Evolutionary conservation across 257 asterid genomes (phyloP), one percentile per base, ranked within the genome.

Genomic region (Apocynum venetum): DNA sequence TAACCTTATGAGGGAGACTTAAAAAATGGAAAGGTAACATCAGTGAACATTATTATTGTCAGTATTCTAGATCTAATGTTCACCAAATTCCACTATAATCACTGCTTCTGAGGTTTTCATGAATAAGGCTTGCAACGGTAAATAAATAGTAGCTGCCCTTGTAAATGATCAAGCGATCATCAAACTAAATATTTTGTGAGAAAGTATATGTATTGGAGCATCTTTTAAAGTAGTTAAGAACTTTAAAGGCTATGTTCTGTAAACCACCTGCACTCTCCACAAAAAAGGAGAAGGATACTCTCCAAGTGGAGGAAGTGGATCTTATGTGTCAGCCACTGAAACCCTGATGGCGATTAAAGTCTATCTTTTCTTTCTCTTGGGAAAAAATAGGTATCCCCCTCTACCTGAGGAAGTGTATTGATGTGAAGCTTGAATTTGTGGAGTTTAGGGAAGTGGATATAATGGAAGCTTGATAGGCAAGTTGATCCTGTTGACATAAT

Each of bases 271-370:
- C 70, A 51, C 71, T 44, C 83, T 78, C 77, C 78, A 80, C 80
- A 68, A 60, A 73, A 78, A 70, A 53, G 51, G 46, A 76, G 57
- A 77, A 65, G 77, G 75, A 74, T 36, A 73, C 8, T 65, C 8
- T 65, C 47, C 67, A 78, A 84, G 86, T 81, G 85, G 84, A 80
- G 84, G 60, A 79, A 82, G 90, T 89, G 93, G 93, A 74, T 76
- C 71, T 75, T 80, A 80, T 86, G 87, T 88, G 90, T 86, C 85
- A 85, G 81, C 86, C 91, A 89, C 90, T 85, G 49, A 72, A 15
- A 51, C 25, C 64, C n/a, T 60, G 69, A 79, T 76, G 63, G 66
- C 53, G 63, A 67, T 76, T 71, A 43, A 9, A 65, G 51, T 74
- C n/a, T 20, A 3, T n/a, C 12, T 69, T n/a, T 35, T 73, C 8